Conservation (phyloP, 192 early-diverging fungal genomes). For the Rhizoclosmatium sp. region DNA sequence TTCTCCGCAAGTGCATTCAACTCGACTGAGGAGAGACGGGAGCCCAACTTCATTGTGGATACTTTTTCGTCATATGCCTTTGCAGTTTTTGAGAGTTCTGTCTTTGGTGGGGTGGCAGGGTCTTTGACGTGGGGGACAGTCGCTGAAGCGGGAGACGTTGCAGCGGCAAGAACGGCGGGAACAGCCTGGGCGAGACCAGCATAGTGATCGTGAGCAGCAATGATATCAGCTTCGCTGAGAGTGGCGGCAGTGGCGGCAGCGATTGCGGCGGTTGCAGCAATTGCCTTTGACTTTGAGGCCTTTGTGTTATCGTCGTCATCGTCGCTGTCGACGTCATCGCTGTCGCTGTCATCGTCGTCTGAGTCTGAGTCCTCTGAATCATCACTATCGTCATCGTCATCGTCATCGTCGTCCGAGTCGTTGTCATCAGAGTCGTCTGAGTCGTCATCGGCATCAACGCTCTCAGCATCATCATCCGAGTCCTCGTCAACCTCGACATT, state of each 20-base stretch:
- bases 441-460: background rate
- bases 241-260: background rate
- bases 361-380: background rate
- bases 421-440: background rate
- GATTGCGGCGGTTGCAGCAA: background rate
- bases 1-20: background rate
- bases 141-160: background rate
- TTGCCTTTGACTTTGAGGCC: background rate
- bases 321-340: background rate
- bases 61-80: background rate
- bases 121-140: background rate
- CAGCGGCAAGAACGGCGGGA: background rate
- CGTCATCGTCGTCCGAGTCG: background rate
- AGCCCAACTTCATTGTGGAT: background rate
- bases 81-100: background rate
- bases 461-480: background rate
- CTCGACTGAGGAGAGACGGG: conserved; percentile 10
- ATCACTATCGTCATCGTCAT: background rate
- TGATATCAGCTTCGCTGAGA: background rate
- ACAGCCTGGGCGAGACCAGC: background rate
- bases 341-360: conserved; percentile 1
- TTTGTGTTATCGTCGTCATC: background rate
- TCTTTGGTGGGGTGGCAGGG: background rate
- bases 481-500: background rate
- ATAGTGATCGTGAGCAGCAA: background rate